Evolutionary conservation across 257 asterid genomes (phyloP), one percentile per base, ranked within the genome.

Genomic region (Solanum neorickii): DNA sequence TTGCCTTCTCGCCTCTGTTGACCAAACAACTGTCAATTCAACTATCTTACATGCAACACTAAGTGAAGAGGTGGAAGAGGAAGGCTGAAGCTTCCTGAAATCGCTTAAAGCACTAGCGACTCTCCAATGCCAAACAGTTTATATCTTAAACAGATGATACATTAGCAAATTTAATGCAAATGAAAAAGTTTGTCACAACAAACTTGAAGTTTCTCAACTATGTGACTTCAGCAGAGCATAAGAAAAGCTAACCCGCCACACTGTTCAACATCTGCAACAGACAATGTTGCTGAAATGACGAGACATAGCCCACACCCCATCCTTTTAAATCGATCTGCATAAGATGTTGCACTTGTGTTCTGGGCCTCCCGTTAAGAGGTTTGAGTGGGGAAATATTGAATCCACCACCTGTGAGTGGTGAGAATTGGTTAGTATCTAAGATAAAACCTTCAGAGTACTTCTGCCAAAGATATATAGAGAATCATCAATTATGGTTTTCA

Each of bases 281-380:
- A 90, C 99, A 97, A 89, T 96, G 93, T 88, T 97, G 99, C 92
- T 97, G 99, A 92, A 94, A 97, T 86, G 95, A 94, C 66, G 99
- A 91, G 88, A 95, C 49, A 91, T 97, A 97, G 84, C 98, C 97
- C 88, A 96, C 97, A 87, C 98, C 99, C 99, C 99, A 96, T 87
- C 99, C 99, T 91, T 95, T 95, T 77, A 95, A 92, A 92, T 96
- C 98, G 83, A 96, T 94, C 90, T 96, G 99, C 97, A 95, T 95
- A 89, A 96, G 99, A 95, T 96, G 98, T 91, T 96, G 99, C 84
- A 96, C 98, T 93, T 95, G 98, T 86, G 99, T 92, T 91, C 98
- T 91, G 69, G 99, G 98, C 89, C 90, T 94, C 87, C 99, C 99
- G 82, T 96, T 88, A 87, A 88, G 94, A 42, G 99, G 93, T 92